phyloP scores from a whole-genome alignment of 2,329 filamentous ascomycete genomes.

The Colletotrichum viniferum region DNA sequence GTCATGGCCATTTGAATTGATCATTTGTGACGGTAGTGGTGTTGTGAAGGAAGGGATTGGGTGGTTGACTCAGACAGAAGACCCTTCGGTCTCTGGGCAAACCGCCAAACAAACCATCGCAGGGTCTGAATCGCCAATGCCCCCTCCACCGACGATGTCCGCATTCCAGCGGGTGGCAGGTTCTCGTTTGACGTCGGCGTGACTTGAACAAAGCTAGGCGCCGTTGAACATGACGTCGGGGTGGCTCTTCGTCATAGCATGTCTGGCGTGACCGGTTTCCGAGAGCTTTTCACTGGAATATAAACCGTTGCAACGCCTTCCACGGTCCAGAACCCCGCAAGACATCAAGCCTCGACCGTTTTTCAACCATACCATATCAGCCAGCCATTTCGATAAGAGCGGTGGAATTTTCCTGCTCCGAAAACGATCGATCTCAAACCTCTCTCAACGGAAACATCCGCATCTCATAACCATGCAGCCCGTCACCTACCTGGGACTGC shows the following conservation, averaged over 20 bases:
- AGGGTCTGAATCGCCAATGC: conserved; percentile 9
- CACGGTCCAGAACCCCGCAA: neutral
- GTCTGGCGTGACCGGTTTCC: neutral
- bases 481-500: neutral
- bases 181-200: neutral
- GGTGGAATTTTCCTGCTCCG: neutral
- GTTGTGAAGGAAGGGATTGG: conserved; percentile 6
- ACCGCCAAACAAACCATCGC: neutral
- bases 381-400: neutral
- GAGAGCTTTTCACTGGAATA: neutral
- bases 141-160: neutral
- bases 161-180: conserved; percentile 16
- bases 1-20: neutral
- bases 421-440: neutral
- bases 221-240: conserved; percentile 11
- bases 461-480: conserved; percentile 2
- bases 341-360: neutral
- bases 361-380: neutral
- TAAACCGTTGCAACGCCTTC: neutral
- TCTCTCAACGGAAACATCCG: neutral
- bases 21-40: neutral
- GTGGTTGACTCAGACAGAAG: conserved; percentile 5
- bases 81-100: neutral
- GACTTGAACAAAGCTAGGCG: neutral
- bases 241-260: neutral